A percentile compares a stretch with the other conserved stretches of the same genome.
These are phyloP conservation scores for Plasmopara viticola DNA, from an alignment of 352 stramenopile genomes.

Conservation along the genomic window DNA sequence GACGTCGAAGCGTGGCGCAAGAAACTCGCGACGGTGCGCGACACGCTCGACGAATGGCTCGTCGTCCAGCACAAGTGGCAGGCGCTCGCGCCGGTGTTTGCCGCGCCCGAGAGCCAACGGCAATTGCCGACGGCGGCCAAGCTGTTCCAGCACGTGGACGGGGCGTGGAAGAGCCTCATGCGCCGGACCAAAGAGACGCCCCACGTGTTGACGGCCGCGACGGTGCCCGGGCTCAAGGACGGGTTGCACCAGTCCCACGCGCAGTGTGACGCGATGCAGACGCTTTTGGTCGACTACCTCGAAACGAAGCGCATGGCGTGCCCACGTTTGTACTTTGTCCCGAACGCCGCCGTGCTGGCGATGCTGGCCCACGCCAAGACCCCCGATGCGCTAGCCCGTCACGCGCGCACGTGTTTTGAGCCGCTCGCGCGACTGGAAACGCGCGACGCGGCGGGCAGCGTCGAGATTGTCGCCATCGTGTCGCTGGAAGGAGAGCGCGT, in stretches of 20 bases:
- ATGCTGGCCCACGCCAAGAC: slow-evolving; percentile 94
- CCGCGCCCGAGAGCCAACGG: slow-evolving; percentile 86
- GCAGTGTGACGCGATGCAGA: slow-evolving; percentile 88
- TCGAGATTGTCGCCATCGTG: slow-evolving; percentile 94
- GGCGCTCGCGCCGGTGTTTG: slow-evolving; percentile 86
- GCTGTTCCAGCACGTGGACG: slow-evolving; percentile 87
- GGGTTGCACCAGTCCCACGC: slow-evolving; percentile 81
- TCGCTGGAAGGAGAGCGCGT: slow-evolving; percentile 87
- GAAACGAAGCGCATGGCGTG: slow-evolving; percentile 92
- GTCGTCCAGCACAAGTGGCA: slow-evolving; percentile 87
- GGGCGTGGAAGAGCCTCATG: slow-evolving; percentile 91
- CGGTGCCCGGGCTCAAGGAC: slow-evolving; percentile 65
- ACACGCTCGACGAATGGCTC: slow-evolving; percentile 85
- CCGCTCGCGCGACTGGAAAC: slow-evolving; percentile 81
- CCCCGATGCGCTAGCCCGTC: slow-evolving; percentile 89
- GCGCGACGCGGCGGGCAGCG: slow-evolving; percentile 61
- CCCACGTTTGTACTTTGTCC: slow-evolving; percentile 93
- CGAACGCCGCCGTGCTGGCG: slow-evolving; percentile 92
- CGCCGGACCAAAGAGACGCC: slow-evolving; percentile 80
- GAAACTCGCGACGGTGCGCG: slow-evolving; percentile 76
- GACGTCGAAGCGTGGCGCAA: slow-evolving; percentile 87
- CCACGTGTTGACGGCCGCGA: slow-evolving; percentile 77
- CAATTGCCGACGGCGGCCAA: slow-evolving; percentile 88
- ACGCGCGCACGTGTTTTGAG: slow-evolving; percentile 94
- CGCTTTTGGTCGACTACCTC: slow-evolving; percentile 89